Evolutionary conservation across 2,329 filamentous ascomycete genomes (phyloP).

Genomic region (Plenodomus biglobosus): DNA sequence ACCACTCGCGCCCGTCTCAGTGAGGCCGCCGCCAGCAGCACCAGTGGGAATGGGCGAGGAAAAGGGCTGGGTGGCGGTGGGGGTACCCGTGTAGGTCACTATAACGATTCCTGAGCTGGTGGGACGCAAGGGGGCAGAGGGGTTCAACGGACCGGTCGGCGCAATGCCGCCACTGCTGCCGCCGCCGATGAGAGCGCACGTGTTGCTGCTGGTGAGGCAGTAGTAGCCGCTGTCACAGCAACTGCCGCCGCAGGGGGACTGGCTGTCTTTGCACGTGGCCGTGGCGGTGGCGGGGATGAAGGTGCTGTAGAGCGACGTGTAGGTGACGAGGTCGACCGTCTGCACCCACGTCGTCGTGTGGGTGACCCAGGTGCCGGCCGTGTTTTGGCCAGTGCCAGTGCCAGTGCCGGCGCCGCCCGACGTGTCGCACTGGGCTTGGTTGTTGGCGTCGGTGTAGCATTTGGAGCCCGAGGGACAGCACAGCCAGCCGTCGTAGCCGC

Average conservation of each 20-base stretch:
- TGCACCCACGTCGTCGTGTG: slow-evolving; percentile 61
- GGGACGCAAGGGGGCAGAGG: slow-evolving; percentile 55
- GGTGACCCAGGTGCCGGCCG: slow-evolving; percentile 52
- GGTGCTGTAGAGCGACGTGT: slow-evolving; percentile 57
- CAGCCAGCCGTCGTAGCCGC: slow-evolving; percentile 40
- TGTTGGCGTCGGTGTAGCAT: slow-evolving; percentile 39
- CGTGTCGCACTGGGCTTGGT: slow-evolving; percentile 40
- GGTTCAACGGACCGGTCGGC: slow-evolving; percentile 37
- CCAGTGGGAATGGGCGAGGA: slow-evolving; percentile 57
- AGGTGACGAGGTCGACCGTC: slow-evolving; percentile 54
- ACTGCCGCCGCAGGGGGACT: slow-evolving; percentile 66
- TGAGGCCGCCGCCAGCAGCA: slow-evolving; percentile 46
- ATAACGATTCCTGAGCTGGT: slow-evolving; percentile 59
- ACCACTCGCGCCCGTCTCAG: slow-evolving; percentile 30
- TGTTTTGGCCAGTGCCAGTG: slow-evolving; percentile 18
- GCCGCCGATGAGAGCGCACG: slow-evolving; percentile 58
- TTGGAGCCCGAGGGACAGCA: slow-evolving; percentile 37
- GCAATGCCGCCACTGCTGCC: slow-evolving; percentile 50
- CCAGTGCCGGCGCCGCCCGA: no score
- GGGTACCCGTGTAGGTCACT: slow-evolving; percentile 48
- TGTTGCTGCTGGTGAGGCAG: slow-evolving; percentile 58
- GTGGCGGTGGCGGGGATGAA: slow-evolving; percentile 23
- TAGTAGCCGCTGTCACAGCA: slow-evolving; percentile 73
- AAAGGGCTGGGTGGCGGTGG: slow-evolving; percentile 54
- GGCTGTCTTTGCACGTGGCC: slow-evolving; percentile 50